A percentile compares a stretch with the other conserved stretches of the same genome.
Conservation (phyloP, 2,329 filamentous ascomycete genomes). For the Zymoseptoria ardabiliae region DNA sequence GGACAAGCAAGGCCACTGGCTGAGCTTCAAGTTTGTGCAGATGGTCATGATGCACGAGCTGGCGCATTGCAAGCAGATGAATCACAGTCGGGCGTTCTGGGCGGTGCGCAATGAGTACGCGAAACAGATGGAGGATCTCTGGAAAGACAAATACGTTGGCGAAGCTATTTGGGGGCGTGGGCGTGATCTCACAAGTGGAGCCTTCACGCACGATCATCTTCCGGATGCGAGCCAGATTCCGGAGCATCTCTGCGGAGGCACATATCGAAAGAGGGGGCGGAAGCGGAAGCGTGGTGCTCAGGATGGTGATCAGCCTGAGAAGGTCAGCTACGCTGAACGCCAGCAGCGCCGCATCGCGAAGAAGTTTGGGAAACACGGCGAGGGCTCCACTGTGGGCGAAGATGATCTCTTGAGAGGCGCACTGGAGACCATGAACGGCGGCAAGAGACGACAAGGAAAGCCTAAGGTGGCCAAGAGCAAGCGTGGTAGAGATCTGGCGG, state of each 20-base stretch:
- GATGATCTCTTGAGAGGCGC: conserved; percentile 59
- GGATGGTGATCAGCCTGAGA: conserved; percentile 37
- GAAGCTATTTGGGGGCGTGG: conserved; percentile 80
- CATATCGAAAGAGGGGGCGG: conserved; percentile 53
- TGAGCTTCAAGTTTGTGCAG: conserved; percentile 76
- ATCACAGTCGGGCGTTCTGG: conserved; percentile 78
- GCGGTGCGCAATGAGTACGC: conserved; percentile 67
- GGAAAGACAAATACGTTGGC: conserved; percentile 64
- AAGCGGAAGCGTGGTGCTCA: conserved; percentile 44
- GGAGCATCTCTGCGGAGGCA: conserved; percentile 72
- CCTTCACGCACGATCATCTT: conserved; percentile 55
- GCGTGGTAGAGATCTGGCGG: conserved; percentile 65
- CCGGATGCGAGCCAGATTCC: conserved; percentile 39
- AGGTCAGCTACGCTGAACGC: conserved; percentile 60
- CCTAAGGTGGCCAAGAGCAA: conserved; percentile 69
- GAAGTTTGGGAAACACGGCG: conserved; percentile 79
- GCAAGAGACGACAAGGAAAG: conserved; percentile 54
- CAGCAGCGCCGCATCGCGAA: conserved; percentile 65
- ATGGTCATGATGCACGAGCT: conserved; percentile 96
- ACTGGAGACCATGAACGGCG: conserved; percentile 50
- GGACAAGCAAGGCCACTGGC: conserved; percentile 58
- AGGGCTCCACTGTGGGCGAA: conserved; percentile 61
- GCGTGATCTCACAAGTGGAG: conserved; percentile 52
- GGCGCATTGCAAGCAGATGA: conserved; percentile 87
- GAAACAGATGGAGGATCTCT: conserved; percentile 61